Evolutionary conservation across 2,329 filamentous ascomycete genomes (phyloP).

Genomic region (Aspergillus thermomutatus): DNA sequence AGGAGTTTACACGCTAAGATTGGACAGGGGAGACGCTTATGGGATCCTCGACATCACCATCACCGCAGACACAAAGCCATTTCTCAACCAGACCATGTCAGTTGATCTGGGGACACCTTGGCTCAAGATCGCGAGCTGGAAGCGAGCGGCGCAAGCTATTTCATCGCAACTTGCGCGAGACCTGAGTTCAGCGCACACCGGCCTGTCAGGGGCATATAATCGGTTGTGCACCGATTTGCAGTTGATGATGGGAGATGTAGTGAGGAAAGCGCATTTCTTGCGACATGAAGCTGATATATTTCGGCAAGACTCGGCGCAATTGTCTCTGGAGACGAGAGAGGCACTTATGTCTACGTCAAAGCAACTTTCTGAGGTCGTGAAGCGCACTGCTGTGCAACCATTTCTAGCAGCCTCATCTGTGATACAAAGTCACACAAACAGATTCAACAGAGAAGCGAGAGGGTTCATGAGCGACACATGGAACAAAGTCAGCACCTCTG

Average conservation of each 20-base stretch:
- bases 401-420: slow-evolving; percentile 29
- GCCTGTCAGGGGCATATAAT: slow-evolving; percentile 35
- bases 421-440: slow-evolving; percentile 28
- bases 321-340: slow-evolving; percentile 20
- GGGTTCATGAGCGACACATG: slow-evolving; percentile 27
- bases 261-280: slow-evolving; percentile 33
- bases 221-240: slow-evolving; percentile 39
- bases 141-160: slow-evolving; percentile 35
- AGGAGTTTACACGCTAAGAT: slow-evolving; percentile 51
- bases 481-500: slow-evolving; percentile 24
- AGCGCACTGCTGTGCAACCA: slow-evolving; percentile 28
- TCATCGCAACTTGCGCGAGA: slow-evolving; percentile 37
- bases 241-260: slow-evolving; percentile 35
- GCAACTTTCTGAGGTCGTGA: slow-evolving; percentile 31
- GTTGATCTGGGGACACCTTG: slow-evolving; percentile 46
- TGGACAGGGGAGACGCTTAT: slow-evolving; percentile 49
- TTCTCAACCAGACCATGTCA: slow-evolving; percentile 33
- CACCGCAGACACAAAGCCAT: slow-evolving; percentile 33
- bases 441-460: slow-evolving; percentile 26
- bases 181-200: slow-evolving; percentile 35
- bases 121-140: slow-evolving; percentile 47
- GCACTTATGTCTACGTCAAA: slow-evolving; percentile 31
- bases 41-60: slow-evolving; percentile 50
- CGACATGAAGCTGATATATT: slow-evolving; percentile 28
- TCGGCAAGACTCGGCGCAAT: slow-evolving; percentile 21